These are phyloP conservation scores for Phialocephala sp. DNA, from an alignment of 2,329 filamentous ascomycete species.

Conservation along the genomic window DNA sequence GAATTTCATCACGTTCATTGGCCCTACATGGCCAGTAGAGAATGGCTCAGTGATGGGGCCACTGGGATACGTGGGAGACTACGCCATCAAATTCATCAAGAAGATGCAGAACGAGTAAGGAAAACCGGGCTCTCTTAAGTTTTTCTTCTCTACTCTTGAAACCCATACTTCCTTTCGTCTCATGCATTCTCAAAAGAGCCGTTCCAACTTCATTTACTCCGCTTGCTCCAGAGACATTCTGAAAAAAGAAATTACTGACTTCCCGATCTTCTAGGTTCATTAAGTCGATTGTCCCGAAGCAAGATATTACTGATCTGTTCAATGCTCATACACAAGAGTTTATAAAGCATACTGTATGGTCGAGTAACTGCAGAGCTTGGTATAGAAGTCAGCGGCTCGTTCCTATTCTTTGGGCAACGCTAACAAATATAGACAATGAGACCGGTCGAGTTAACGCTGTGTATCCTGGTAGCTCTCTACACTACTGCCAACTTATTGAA, in stretches of 20 bases:
- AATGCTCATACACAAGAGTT: constrained; percentile 55
- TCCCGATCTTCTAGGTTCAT: constrained; percentile 42
- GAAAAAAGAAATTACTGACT: too few species aligned
- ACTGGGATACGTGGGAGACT: constrained; percentile 29
- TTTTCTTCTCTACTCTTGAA: too few species aligned
- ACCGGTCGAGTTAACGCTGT: constrained; percentile 53
- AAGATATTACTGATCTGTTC: constrained; percentile 56
- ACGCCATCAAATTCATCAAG: constrained; percentile 38
- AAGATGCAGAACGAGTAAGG: constrained; percentile 49
- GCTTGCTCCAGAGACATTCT: too few species aligned
- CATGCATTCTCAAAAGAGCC: too few species aligned
- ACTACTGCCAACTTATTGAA: constrained; percentile 52
- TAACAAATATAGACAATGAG: constrained; percentile 45
- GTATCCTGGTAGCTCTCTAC: constrained; percentile 56
- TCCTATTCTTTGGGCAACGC: background rate
- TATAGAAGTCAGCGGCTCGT: constrained; percentile 32
- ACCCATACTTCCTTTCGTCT: too few species aligned
- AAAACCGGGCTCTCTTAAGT: too few species aligned
- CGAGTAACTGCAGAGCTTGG: constrained; percentile 44
- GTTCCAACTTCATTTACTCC: too few species aligned
- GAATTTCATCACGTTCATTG: constrained; percentile 39
- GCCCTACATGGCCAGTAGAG: constrained; percentile 37
- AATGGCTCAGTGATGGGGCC: constrained; percentile 38
- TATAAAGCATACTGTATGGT: constrained; percentile 60
- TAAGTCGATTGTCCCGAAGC: constrained; percentile 51